Base-by-base conservation (phyloP, 345 rosid species). In the Eutrema yunnanense region DNA sequence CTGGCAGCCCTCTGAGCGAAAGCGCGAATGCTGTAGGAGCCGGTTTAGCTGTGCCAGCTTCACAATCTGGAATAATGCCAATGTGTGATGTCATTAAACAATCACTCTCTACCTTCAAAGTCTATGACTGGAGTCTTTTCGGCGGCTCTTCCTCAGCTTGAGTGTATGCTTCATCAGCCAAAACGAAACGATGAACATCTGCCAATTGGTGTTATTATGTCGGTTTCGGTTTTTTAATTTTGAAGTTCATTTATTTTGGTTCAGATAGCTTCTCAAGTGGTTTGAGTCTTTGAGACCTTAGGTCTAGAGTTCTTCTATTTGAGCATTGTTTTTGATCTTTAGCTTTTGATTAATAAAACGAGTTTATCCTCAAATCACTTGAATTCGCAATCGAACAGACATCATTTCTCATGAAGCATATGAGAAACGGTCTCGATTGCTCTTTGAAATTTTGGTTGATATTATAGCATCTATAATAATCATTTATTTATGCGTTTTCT, bases 111-210 rank as follows among this genome's bases (percentile, higher is more conserved):
- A 82, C 71, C 75, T 88, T 92, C 86, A 86, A 81, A 78, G 88
- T 90, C 50, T 57, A 85, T 60, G 84, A 90, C 71, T 88, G 97
- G 96, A 82, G 80, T 80, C 92, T 92, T 68, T 90, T 90, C 22
- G 83, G 77, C 22, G 83, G 77, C 72, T 67, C 77, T 69, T 67
- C 77, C n/a, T 72, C 77, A 9, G 30, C 73, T 52, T 78, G 65
- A 78, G 69, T 43, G 50, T 22, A 33, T 49, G 27, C 11, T 57
- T 57, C 61, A 53, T 14, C 37, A 51, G 9, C 29, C 1, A 30
- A 30, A 38, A 12, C 12, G 36, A 6, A 52, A 30, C 8, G 33
- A 32, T 54, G 22, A 40, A 32, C 11, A 54, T 38, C 22, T 54
- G 6, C 60, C 60, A 3, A 13, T 32, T 54, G 38, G 38, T 54